Percentiles rank a stretch among this genome's conserved stretches.
Evolutionary conservation across 106 monocot species (phyloP).

Genomic region (Acanthochlamys bracteata): DNA sequence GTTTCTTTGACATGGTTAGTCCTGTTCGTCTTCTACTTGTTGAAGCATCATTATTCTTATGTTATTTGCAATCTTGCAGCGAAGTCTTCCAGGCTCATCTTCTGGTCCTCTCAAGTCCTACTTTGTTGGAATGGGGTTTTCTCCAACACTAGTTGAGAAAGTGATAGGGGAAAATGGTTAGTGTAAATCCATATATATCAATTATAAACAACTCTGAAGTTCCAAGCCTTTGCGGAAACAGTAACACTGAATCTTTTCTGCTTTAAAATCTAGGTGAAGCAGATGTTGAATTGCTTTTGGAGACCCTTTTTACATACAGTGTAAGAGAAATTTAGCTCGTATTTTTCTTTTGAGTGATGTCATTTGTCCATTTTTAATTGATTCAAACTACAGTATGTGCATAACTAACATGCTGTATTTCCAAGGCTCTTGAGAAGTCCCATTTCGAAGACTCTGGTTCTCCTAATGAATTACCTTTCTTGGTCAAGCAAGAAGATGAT

Average conservation of each 20-base stretch:
- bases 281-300: conserved; percentile 48
- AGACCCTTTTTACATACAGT: conserved; percentile 46
- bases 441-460: conserved; percentile 24
- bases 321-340: conserved; percentile 32
- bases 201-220: too few species aligned
- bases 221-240: too few species aligned
- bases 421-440: conserved; percentile 36
- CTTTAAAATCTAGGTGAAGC: conserved; percentile 32
- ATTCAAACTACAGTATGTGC: too few species aligned
- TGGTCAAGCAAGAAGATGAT: conserved; percentile 24
- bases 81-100: conserved; percentile 40
- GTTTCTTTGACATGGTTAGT: too few species aligned
- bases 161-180: conserved; percentile 75
- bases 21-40: too few species aligned
- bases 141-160: conserved; percentile 55
- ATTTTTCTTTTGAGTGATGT: not conserved
- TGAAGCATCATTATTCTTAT: not conserved
- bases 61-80: conserved; percentile 26
- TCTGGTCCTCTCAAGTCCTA: conserved; percentile 33
- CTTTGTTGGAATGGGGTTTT: conserved; percentile 83
- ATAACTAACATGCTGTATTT: too few species aligned
- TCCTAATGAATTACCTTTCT: conserved; percentile 17
- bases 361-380: not conserved
- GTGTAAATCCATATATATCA: too few species aligned
- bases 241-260: not conserved